These are phyloP conservation scores for Colletotrichum liaoningense DNA, from an alignment of 2,329 filamentous ascomycete genomes.

Conservation along the genomic window DNA sequence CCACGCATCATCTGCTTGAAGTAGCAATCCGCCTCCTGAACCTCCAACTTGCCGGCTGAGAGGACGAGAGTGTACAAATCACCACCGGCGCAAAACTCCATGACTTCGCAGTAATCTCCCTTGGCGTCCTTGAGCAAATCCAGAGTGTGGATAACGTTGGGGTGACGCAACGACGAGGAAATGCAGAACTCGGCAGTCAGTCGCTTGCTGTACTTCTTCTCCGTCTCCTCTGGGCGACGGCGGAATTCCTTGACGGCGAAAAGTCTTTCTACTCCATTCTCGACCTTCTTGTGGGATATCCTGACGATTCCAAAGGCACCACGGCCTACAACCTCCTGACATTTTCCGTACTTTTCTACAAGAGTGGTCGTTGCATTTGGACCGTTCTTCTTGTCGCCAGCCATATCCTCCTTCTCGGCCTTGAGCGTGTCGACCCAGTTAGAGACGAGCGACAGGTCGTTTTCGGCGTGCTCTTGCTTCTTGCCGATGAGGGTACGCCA, in stretches of 20 bases:
- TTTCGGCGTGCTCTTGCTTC: slow-evolving; percentile 79
- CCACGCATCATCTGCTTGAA: slow-evolving; percentile 99
- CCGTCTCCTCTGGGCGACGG: slow-evolving; percentile 90
- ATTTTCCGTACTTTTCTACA: slow-evolving; percentile 98
- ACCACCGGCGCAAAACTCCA: slow-evolving; percentile 98
- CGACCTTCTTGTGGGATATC: slow-evolving; percentile 95
- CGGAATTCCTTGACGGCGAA: slow-evolving; percentile 99
- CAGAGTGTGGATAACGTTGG: slow-evolving; percentile 97
- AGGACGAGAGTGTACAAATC: slow-evolving; percentile 95
- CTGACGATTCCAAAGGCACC: slow-evolving; percentile 97
- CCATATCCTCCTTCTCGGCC: slow-evolving; percentile 78
- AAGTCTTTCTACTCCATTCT: slow-evolving; percentile 87
- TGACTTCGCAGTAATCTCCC: slow-evolving; percentile 98
- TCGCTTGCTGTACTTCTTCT: slow-evolving; percentile 98
- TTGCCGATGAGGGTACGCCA: slow-evolving; percentile 88
- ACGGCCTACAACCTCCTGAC: slow-evolving; percentile 94
- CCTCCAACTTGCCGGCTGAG: slow-evolving; percentile 90
- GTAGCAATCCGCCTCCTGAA: slow-evolving; percentile 94
- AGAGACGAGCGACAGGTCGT: slow-evolving; percentile 91
- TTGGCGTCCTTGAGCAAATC: slow-evolving; percentile 96
- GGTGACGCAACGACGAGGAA: slow-evolving; percentile 94
- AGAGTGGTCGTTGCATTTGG: slow-evolving; percentile 81
- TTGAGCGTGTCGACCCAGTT: slow-evolving; percentile 96
- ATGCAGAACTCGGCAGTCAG: slow-evolving; percentile 98
- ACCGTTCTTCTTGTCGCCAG: slow-evolving; percentile 80